Conservation (phyloP, 2,329 filamentous ascomycete species). For the Microsporum audouinii region DNA sequence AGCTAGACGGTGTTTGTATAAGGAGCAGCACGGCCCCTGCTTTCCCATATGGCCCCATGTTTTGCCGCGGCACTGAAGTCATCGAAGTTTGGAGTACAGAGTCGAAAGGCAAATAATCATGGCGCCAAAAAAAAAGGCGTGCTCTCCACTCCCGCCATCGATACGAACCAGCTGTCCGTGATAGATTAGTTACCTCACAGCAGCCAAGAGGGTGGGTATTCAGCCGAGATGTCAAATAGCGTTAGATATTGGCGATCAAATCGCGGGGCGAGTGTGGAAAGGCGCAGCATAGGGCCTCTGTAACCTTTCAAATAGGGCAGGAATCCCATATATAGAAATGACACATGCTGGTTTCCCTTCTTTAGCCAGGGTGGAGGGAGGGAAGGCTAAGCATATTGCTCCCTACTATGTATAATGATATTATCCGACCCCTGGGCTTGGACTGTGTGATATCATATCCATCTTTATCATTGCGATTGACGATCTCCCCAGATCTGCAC, state of each 20-base stretch:
- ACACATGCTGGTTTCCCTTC: conserved; percentile 2
- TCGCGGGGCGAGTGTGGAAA: conserved; percentile 1
- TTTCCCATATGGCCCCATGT: background rate
- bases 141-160: background rate
- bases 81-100: background rate
- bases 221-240: background rate
- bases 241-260: background rate
- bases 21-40: background rate
- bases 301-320: background rate
- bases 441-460: background rate
- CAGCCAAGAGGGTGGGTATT: background rate
- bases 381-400: conserved; percentile 86
- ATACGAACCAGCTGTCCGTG: background rate
- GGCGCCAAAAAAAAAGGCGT: background rate
- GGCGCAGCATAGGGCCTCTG: background rate
- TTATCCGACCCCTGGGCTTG: background rate
- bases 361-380: conserved; percentile 39
- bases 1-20: conserved; percentile 1
- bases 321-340: background rate
- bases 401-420: conserved; percentile 54
- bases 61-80: background rate
- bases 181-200: background rate
- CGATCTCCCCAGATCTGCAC: conserved; percentile 2
- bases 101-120: background rate
- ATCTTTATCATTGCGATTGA: background rate